phyloP scores from a whole-genome alignment of 2,329 filamentous ascomycete genomes.

The Calonectria hongkongensis region DNA sequence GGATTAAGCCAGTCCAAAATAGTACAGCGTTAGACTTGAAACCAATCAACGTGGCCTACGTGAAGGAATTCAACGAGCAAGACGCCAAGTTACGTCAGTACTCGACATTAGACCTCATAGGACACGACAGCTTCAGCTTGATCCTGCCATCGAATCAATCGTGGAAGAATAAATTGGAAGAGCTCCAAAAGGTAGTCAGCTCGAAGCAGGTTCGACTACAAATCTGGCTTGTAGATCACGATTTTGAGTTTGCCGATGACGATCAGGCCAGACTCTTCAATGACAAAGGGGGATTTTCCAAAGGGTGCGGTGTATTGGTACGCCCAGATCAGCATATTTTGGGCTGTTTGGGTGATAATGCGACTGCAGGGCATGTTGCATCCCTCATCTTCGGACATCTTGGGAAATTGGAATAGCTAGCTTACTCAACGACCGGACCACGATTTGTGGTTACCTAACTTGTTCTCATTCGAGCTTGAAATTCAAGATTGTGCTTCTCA shows the following conservation, averaged over 20 bases:
- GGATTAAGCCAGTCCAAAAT: conserved; percentile 56
- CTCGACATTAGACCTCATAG: conserved; percentile 32
- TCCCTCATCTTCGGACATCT: not conserved
- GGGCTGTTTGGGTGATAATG: not conserved
- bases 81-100: conserved; percentile 23
- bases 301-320: conserved; percentile 56
- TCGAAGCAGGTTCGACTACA: not conserved
- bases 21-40: not conserved
- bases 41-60: conserved; percentile 22
- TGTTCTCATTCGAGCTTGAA: not conserved
- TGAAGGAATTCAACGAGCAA: conserved; percentile 12
- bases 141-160: not conserved
- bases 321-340: conserved; percentile 64
- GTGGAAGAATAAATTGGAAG: conserved; percentile 26
- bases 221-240: conserved; percentile 7
- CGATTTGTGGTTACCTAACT: too few relatives aligned
- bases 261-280: conserved; percentile 42
- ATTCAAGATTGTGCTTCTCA: not conserved
- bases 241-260: conserved; percentile 25
- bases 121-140: conserved; percentile 24
- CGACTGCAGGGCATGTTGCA: not conserved
- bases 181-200: not conserved
- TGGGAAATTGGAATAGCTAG: not conserved
- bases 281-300: conserved; percentile 47
- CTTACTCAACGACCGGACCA: too few relatives aligned